Evolutionary conservation across 1,284 basidiomycete species (phyloP), one percentile per base, ranked within the genome.

Genomic region (Microbotryomycetes sp.): DNA sequence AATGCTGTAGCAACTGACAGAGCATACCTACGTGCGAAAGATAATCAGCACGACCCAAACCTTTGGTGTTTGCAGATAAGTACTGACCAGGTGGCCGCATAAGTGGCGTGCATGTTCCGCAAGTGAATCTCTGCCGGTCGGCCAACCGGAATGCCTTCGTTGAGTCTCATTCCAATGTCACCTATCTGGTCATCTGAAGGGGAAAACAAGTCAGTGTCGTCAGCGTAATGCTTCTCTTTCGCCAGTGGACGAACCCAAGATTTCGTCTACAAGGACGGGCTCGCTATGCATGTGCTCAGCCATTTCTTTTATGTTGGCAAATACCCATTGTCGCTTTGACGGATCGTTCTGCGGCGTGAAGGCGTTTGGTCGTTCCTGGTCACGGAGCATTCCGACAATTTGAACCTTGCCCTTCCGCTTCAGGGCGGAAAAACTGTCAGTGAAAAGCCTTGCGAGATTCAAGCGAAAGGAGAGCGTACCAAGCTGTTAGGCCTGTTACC

Each of bases 101-200:
- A 99, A 5, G 91, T 93, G 9, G 91, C 81, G 78, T 99, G 94
- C 59, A 91, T 85, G 76, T 99, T 98, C 47, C 96, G 82, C 54
- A 99, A 78, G 73, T 97, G 91, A 48, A 97, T 86, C 4, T 84
- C 83, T 2, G 91, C 83, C 26, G 86, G 78, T 56, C 91, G 83
- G 28, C 96, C 94, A 45, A 98, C 79, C 1, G 94, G 96, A 46
- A 86, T 79, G 30, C 93, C 94, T 62, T 83, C 83, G 5, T 80
- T 76, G 41, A 94, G 75, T 58, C 83, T 80, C 41, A 80, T 76
- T 16, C 81, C 76, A 45, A 84, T 86, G 69, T 92, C 82, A 54
- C 85, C 83, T 50, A 84, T 81, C 72, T 88, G 82, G 59, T 91
- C 89, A 72, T 89, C 92, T 96, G 72, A 45, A 45, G 58, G 63